Percentiles rank a stretch among this genome's conserved stretches.
These are phyloP conservation scores for Populus trichocarpa DNA, from an alignment of 441 rosid species.

Conservation along the genomic window DNA sequence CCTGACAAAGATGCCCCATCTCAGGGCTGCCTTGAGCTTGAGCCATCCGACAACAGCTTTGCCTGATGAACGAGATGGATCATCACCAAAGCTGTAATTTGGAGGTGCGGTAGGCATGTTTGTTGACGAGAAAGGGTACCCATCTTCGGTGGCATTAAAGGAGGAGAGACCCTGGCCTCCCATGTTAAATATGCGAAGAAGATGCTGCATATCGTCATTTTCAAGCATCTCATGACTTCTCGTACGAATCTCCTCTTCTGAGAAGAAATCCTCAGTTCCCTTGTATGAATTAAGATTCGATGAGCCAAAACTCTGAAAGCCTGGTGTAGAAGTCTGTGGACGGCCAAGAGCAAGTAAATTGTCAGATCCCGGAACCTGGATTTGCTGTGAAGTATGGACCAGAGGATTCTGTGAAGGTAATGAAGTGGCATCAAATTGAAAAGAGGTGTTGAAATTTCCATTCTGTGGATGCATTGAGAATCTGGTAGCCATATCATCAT, in stretches of 20 bases:
- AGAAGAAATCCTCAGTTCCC: constrained; percentile 54
- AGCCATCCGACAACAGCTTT: constrained; percentile 89
- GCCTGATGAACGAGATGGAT: background rate
- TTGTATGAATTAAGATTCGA: constrained; percentile 37
- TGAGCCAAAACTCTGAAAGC: constrained; percentile 39
- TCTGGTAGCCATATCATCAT: constrained; percentile 35
- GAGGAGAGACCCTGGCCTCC: constrained; percentile 49
- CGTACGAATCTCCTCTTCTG: constrained; percentile 80
- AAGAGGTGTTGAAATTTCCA: constrained; percentile 40
- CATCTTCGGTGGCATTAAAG: constrained; percentile 50
- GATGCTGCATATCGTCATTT: background rate
- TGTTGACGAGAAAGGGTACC: constrained; percentile 49
- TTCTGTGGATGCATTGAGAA: constrained; percentile 50
- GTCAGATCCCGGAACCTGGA: constrained; percentile 35
- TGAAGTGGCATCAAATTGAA: constrained; percentile 43
- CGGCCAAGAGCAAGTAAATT: constrained; percentile 44
- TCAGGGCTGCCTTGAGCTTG: constrained; percentile 91
- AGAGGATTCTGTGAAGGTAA: constrained; percentile 46
- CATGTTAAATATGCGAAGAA: constrained; percentile 59
- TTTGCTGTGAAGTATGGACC: constrained; percentile 33
- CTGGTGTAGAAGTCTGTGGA: constrained; percentile 36
- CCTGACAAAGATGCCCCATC: constrained; percentile 92
- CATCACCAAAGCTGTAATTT: constrained; percentile 40
- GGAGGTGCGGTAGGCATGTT: constrained; percentile 37
- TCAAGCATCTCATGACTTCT: constrained; percentile 56